Base-by-base conservation (phyloP, 345 rosid species). In the Viola odorata region DNA sequence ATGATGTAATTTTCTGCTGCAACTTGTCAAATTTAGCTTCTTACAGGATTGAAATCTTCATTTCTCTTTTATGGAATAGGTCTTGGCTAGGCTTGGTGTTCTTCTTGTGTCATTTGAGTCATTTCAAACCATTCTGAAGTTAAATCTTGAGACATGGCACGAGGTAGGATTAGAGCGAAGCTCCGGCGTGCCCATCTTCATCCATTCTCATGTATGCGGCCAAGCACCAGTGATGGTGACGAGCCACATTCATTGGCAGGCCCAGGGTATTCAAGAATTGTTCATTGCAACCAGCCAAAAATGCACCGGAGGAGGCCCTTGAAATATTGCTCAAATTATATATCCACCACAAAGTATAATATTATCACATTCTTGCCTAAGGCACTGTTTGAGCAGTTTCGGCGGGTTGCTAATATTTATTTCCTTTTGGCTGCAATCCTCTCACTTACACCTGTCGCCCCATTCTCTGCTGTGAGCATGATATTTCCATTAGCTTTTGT, bases 381-480 rank as follows among this genome's bases (percentile, higher is more conserved):
- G 68, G 91, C 97, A 0, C 74, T 92, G 40, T 92, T 84, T 55
- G 98, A 92, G 69, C 98, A 92, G 76, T 92, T 92, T 65, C 82
- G 86, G 67, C 84, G 98, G 10, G 91, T 91, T 60, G 98, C 98
- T 62, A 92, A 92, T 72, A 76, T 92, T 41, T 92, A 92, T 83
- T 92, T 92, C 81, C 81, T 94, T 41, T 80, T 83, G 54, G 91
- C 95, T 45, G 95, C 97, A 0, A 80, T 82, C 44, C 80, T 88
- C 68, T 87, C 99, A 0, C 77, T 94, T 59, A 81, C 85, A 52
- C 85, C 86, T 5, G 80, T 92, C 55, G 77, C 98, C 0, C 98
- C 98, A 0, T 92, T 87, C 80, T 63, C 91, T 57, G 76, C 94
- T 16, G 71, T 85, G 75, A 94, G 99, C 75, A 90, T 90, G 95